Percentiles rank a stretch among this genome's conserved stretches.
phyloP scores from a whole-genome alignment of 176 grass and related monocot species.

The Elymus sibiricus region DNA sequence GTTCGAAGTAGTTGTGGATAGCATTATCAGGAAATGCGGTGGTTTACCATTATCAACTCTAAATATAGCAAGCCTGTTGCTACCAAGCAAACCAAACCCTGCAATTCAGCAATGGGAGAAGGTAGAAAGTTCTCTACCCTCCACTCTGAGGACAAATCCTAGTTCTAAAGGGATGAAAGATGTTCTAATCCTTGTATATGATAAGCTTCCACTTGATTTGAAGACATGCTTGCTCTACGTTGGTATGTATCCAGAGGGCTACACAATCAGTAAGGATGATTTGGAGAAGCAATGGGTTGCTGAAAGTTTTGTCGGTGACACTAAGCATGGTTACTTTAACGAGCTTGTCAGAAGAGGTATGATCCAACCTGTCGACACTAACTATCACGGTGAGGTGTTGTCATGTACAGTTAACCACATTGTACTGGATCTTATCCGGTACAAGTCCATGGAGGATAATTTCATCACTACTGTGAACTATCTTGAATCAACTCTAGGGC shows the following conservation, averaged over 20 bases:
- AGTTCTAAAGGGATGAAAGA: neutral
- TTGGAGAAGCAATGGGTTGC: neutral
- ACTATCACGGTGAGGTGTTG: neutral
- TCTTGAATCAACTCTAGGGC: neutral
- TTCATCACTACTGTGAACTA: neutral
- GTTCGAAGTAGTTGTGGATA: neutral
- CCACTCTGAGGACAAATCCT: neutral
- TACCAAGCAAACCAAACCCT: neutral
- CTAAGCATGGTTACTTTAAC: neutral
- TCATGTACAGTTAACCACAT: neutral
- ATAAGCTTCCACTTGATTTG: neutral
- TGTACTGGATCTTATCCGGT: neutral
- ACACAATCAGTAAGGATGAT: neutral
- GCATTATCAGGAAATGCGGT: neutral
- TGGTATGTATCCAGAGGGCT: neutral
- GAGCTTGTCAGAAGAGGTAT: neutral
- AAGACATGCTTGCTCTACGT: neutral
- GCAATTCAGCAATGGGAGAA: neutral
- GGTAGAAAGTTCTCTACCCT: neutral
- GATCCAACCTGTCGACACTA: neutral
- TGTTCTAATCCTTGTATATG: neutral
- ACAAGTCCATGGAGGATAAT: neutral
- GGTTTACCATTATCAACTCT: neutral
- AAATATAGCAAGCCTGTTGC: neutral
- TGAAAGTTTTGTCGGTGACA: neutral